phyloP scores from a whole-genome alignment of 257 asterid species.

The Fraxinus cuspidata region DNA sequence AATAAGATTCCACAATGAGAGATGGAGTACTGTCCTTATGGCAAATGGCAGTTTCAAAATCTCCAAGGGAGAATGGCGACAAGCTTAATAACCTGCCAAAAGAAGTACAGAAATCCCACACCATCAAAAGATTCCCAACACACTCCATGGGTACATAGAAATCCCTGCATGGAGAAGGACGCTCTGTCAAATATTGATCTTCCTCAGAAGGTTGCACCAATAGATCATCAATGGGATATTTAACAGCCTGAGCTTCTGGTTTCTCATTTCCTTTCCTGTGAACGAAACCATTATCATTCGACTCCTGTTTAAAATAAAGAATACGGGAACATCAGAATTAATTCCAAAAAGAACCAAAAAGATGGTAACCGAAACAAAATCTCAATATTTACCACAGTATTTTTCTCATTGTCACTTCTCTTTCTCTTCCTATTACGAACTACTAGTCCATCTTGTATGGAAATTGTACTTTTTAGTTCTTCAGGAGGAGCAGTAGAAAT shows the following conservation, averaged over 20 bases:
- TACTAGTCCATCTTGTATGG: constrained; percentile 67
- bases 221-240: constrained; percentile 87
- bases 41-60: constrained; percentile 82
- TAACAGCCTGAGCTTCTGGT: constrained; percentile 43
- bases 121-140: constrained; percentile 87
- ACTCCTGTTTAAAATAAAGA: constrained; percentile 38
- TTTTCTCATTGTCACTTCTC: constrained; percentile 57
- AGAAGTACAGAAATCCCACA: constrained; percentile 88
- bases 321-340: constrained; percentile 22
- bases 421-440: constrained; percentile 71
- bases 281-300: constrained; percentile 30
- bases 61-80: constrained; percentile 90
- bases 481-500: constrained; percentile 70
- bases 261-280: constrained; percentile 31
- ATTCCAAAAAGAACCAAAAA: constrained; percentile 19
- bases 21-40: constrained; percentile 72
- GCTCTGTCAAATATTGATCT: constrained; percentile 57
- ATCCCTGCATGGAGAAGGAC: constrained; percentile 69
- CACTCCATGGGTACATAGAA: constrained; percentile 75
- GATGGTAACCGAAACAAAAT: constrained; percentile 17
- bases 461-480: constrained; percentile 48
- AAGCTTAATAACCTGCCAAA: constrained; percentile 68
- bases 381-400: constrained; percentile 45
- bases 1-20: constrained; percentile 74
- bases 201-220: constrained; percentile 65